A percentile compares a stretch with the other conserved stretches of the same genome.
Evolutionary conservation across 106 monocot genomes (phyloP).

Genomic region (Narthecium ossifragum): DNA sequence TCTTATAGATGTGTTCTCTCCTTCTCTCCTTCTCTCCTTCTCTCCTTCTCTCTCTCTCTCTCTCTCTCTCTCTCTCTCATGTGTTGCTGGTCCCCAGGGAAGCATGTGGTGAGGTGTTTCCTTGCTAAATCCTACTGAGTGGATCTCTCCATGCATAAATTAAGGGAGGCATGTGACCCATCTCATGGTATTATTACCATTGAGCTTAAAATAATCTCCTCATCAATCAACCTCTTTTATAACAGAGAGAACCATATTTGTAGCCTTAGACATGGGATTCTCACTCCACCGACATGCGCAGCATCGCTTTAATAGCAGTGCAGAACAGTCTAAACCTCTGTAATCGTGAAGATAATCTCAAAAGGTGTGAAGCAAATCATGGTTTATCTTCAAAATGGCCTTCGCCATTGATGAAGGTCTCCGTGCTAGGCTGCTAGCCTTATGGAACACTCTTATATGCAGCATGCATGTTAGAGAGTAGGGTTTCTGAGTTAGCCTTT

Average conservation of each 20-base stretch:
- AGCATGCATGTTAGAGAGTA: neutral
- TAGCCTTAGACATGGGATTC: too few species aligned
- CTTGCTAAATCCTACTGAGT: neutral
- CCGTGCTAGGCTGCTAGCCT: neutral
- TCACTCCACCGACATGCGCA: neutral
- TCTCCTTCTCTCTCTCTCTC: too few species aligned
- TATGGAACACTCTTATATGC: conserved; percentile 1
- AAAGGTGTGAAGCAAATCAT: conserved; percentile 2
- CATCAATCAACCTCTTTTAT: too few species aligned
- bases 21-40: too few species aligned
- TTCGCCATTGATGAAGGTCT: neutral
- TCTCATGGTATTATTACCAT: conserved; percentile 3
- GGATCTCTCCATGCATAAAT: neutral
- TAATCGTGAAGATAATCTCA: neutral
- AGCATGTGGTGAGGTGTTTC: conserved; percentile 9
- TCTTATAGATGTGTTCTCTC: too few species aligned
- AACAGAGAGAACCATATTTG: too few species aligned
- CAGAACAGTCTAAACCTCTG: neutral
- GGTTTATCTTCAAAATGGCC: neutral
- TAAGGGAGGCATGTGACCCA: conserved; percentile 6
- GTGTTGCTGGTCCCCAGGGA: conserved; percentile 12
- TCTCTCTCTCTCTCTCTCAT: too few species aligned
- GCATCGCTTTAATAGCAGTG: neutral
- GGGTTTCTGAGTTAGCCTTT: too few species aligned
- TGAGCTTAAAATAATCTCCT: too few species aligned